A percentile compares a stretch with the other conserved stretches of the same genome.
Evolutionary conservation across 352 stramenopile genomes (phyloP).

Genomic region (Globisporangium heterothallicum): DNA sequence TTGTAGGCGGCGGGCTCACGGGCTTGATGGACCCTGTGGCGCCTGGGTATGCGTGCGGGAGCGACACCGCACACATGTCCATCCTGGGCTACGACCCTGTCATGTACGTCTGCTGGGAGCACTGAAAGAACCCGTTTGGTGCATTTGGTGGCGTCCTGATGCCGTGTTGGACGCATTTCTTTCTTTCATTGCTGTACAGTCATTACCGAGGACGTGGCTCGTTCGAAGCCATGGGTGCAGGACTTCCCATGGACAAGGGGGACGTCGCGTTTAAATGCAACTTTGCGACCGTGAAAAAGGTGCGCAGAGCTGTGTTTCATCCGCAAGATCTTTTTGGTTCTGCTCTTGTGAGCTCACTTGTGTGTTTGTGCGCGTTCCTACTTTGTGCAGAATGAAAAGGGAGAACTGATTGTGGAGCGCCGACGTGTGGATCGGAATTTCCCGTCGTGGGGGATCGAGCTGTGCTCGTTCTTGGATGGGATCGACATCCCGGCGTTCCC

Average conservation of each 20-base stretch:
- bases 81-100: slow-evolving; percentile 86
- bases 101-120: slow-evolving; percentile 39
- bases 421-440: slow-evolving; percentile 85
- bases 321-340: not conserved
- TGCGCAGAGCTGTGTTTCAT: not conserved
- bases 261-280: slow-evolving; percentile 90
- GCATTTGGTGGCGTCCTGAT: slow-evolving; percentile 1
- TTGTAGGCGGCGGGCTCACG: slow-evolving; percentile 60
- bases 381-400: slow-evolving; percentile 36
- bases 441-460: slow-evolving; percentile 70
- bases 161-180: too few relatives aligned
- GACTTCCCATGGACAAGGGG: slow-evolving; percentile 75
- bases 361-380: not conserved
- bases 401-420: slow-evolving; percentile 56
- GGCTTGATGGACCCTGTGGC: slow-evolving; percentile 83
- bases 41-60: slow-evolving; percentile 79
- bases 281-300: slow-evolving; percentile 71
- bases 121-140: too few relatives aligned
- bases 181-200: slow-evolving; percentile 25
- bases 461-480: slow-evolving; percentile 72
- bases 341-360: not conserved
- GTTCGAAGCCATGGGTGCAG: slow-evolving; percentile 86
- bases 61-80: slow-evolving; percentile 87
- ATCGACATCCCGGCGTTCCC: slow-evolving; percentile 57
- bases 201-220: slow-evolving; percentile 82